phyloP scores from a whole-genome alignment of 2,329 filamentous ascomycete species.

The Neofusicoccum parvum region DNA sequence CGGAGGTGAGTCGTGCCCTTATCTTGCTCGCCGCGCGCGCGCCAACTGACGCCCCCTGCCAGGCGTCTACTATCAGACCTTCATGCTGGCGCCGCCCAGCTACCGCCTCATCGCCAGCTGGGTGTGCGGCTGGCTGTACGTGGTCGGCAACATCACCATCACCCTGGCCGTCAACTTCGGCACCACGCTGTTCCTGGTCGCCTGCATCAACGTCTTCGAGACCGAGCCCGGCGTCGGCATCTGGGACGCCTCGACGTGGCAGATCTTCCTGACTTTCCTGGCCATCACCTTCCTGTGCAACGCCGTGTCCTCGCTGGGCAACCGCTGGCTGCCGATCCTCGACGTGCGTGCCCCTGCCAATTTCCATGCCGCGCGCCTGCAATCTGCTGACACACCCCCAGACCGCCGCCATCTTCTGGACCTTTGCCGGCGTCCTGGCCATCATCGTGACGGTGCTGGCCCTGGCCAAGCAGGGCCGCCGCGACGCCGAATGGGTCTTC shows the following conservation, averaged over 20 bases:
- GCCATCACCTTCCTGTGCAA: slow-evolving; percentile 54
- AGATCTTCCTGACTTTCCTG: slow-evolving; percentile 53
- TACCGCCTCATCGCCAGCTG: slow-evolving; percentile 68
- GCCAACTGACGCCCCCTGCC: not conserved
- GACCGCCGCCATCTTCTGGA: slow-evolving; percentile 75
- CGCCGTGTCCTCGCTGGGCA: slow-evolving; percentile 54
- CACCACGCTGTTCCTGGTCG: slow-evolving; percentile 57
- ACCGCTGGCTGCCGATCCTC: slow-evolving; percentile 58
- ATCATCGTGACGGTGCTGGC: slow-evolving; percentile 65
- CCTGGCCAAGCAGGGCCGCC: slow-evolving; percentile 69
- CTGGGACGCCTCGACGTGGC: slow-evolving; percentile 47
- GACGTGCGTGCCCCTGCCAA: slow-evolving; percentile 59
- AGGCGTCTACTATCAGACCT: slow-evolving; percentile 73
- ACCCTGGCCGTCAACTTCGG: slow-evolving; percentile 83
- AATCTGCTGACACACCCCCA: slow-evolving; percentile 31
- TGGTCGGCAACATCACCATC: slow-evolving; percentile 80
- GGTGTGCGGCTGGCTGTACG: slow-evolving; percentile 75
- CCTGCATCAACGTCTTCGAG: slow-evolving; percentile 59
- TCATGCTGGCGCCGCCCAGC: slow-evolving; percentile 66
- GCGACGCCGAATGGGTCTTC: slow-evolving; percentile 64
- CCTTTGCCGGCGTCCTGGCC: slow-evolving; percentile 69
- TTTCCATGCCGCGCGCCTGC: not conserved
- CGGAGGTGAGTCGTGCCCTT: slow-evolving; percentile 51
- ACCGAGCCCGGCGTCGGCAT: slow-evolving; percentile 48
- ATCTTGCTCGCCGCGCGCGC: not conserved